Conservation (phyloP, 208 protist species). For the Acanthamoeba polyphaga region DNA sequence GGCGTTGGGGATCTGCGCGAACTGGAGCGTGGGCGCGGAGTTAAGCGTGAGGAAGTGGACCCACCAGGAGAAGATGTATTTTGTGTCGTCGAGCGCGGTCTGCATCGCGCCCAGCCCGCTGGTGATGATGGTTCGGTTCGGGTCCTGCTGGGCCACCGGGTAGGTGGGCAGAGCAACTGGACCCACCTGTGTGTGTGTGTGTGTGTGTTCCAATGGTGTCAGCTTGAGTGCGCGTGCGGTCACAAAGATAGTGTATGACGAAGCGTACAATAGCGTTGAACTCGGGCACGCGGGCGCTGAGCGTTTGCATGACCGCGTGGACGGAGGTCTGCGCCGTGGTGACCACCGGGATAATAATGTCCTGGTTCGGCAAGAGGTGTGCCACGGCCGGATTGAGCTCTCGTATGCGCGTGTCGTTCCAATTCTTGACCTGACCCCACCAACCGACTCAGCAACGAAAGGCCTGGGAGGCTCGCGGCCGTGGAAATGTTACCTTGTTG, state of each 20-base stretch:
- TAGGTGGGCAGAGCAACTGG: background rate
- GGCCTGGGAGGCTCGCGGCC: background rate
- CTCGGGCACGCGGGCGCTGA: background rate
- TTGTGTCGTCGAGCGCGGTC: background rate
- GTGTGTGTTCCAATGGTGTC: background rate
- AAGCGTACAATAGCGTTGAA: background rate
- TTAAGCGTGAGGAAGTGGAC: conserved; percentile 23
- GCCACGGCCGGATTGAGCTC: background rate
- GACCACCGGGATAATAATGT: background rate
- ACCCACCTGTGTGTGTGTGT: background rate
- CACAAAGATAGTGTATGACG: background rate
- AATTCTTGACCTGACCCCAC: background rate
- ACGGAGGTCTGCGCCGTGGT: background rate
- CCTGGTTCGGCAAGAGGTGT: background rate
- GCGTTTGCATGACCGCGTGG: background rate
- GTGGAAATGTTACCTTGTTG: background rate
- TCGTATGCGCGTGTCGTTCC: conserved; percentile 14
- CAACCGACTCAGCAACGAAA: background rate
- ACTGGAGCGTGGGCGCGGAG: background rate
- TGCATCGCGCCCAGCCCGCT: background rate
- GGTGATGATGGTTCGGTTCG: background rate
- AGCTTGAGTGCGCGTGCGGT: background rate
- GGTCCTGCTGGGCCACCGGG: background rate
- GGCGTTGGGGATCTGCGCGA: background rate
- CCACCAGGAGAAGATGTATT: background rate